Base-by-base conservation (phyloP, 345 rosid species). In the Noccaea bulbosa region DNA sequence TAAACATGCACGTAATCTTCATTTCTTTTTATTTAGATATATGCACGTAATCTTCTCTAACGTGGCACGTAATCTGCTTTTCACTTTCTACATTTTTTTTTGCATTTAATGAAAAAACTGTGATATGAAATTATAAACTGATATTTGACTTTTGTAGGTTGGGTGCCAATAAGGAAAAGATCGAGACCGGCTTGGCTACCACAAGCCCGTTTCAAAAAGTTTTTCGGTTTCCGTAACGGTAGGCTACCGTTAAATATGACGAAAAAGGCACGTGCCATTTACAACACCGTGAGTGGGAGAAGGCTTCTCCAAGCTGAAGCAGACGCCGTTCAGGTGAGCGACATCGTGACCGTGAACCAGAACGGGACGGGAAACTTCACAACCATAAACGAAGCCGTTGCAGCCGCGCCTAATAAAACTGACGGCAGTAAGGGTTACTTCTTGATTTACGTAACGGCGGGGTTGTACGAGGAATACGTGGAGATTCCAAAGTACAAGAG, bases 311-410 rank as follows among this genome's bases (percentile, higher is more conserved):
- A 91, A 74, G 62, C 84, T 0, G 69, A 2, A 5, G 63, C 5
- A 15, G 65, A 53, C 48, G 27, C 70, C 20, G 81, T 86, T 39
- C 35, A 48, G 65, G 83, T 93, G 40, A 83, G 84, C 57, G 82
- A 81, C 70, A 82, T 84, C 3, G 93, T 85, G 75, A 84, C 83
- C 16, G 99, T 94, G 74, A 81, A 53, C 35, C 84, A 80, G 56
- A 75, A 94, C 53, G 96, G 95, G 10, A 80, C 72, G 10, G 99
- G 92, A n/a, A 84, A 89, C 69, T 94, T 86, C 83, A 75, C 83
- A 5, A 78, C 88, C 58, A 91, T 94, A 40, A 83, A 48, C 46
- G 93, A 80, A 4, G 99, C 99, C 8, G n/a, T 94, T 14, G 67
- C 80, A 0, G 86, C 79, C 0, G 96, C 97, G 15, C 99, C 99